Percentiles rank a stretch among this genome's conserved stretches.
Conservation (phyloP, 805 yeast species). For the Hanseniaspora valbyensis region DNA sequence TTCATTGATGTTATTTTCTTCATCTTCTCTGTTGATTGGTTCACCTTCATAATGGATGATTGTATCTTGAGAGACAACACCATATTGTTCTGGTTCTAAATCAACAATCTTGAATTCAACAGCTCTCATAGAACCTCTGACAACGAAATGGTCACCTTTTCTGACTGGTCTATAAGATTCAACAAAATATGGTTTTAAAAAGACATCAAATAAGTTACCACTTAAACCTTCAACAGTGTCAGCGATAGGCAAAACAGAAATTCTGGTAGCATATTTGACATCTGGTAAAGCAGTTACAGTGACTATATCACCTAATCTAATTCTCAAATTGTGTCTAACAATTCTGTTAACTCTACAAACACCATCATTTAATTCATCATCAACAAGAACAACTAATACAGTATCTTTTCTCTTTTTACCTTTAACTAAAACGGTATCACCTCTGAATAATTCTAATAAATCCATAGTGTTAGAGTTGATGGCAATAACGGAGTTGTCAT, state of each 20-base stretch:
- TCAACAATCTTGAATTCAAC: conserved; percentile 98
- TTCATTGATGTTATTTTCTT: conserved; percentile 89
- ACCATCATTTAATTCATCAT: conserved; percentile 94
- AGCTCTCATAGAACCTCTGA: conserved; percentile 98
- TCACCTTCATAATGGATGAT: conserved; percentile 98
- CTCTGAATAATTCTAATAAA: conserved; percentile 84
- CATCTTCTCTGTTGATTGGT: conserved; percentile 96
- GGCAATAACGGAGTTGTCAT: conserved; percentile 92
- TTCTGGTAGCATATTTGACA: conserved; percentile 90
- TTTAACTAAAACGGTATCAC: conserved; percentile 93
- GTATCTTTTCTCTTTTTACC: conserved; percentile 98
- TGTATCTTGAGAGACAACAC: conserved; percentile 97
- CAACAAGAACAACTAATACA: conserved; percentile 86
- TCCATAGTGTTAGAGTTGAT: conserved; percentile 95
- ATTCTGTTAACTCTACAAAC: conserved; percentile 89
- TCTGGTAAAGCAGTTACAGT: conserved; percentile 94
- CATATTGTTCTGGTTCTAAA: conserved; percentile 93
- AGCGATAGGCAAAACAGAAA: conserved; percentile 90
- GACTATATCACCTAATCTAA: conserved; percentile 85
- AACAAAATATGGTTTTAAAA: conserved; percentile 93
- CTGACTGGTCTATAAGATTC: conserved; percentile 98
- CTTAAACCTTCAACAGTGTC: conserved; percentile 97
- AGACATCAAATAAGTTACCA: conserved; percentile 91
- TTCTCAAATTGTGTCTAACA: conserved; percentile 88
- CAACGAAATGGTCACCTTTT: conserved; percentile 92